A percentile compares a stretch with the other conserved stretches of the same genome.
Evolutionary conservation across 2,329 filamentous ascomycete species (phyloP).

Genomic region (Annulohypoxylon truncatum): DNA sequence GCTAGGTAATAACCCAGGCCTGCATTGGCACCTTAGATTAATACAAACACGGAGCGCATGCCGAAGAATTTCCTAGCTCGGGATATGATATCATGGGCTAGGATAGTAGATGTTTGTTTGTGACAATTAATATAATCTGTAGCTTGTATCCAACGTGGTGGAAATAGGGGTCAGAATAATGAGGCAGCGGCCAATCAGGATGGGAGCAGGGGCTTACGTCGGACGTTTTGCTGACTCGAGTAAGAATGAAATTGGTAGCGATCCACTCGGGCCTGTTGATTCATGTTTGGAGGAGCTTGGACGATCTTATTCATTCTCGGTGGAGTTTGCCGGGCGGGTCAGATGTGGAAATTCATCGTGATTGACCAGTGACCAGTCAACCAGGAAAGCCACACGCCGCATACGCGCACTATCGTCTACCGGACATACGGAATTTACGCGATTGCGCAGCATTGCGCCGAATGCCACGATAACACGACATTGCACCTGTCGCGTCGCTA

Average conservation of each 20-base stretch:
- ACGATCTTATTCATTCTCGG: constrained; percentile 14
- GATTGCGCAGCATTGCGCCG: neutral
- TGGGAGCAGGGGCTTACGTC: neutral
- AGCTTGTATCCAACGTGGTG: neutral
- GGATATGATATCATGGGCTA: neutral
- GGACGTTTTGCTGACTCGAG: constrained; percentile 31
- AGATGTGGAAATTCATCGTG: neutral
- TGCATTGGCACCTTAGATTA: constrained; percentile 1
- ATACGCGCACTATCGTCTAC: neutral
- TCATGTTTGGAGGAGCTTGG: constrained; percentile 11
- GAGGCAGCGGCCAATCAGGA: constrained; percentile 17
- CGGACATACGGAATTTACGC: neutral
- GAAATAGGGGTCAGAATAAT: neutral
- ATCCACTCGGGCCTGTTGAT: constrained; percentile 19
- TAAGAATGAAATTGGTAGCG: constrained; percentile 2
- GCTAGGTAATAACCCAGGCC: constrained; percentile 1
- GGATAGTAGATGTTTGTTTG: neutral
- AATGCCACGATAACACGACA: constrained; percentile 18
- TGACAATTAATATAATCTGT: neutral
- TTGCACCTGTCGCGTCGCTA: neutral
- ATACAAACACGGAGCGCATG: neutral
- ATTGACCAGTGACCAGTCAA: constrained; percentile 24
- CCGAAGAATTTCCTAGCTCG: neutral
- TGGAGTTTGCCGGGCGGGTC: constrained; percentile 6
- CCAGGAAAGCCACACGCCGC: neutral